These are phyloP conservation scores for Lepiota brunneoincarnata DNA, from an alignment of 768 basidiomycete species.

Conservation along the genomic window DNA sequence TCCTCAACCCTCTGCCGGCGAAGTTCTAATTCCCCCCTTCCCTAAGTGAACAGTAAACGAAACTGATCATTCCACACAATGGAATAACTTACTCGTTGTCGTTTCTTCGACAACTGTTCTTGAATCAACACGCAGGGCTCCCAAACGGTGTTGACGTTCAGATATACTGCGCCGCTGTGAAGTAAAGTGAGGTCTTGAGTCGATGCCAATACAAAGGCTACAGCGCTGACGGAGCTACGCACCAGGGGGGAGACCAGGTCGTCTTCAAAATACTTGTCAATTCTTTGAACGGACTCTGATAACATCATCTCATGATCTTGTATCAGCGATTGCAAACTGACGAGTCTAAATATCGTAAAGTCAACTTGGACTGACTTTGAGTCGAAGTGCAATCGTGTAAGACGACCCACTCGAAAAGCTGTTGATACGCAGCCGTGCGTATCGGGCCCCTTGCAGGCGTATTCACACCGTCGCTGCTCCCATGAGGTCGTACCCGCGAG, in stretches of 20 bases:
- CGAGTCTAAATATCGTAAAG: conserved; percentile 37
- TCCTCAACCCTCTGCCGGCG: conserved; percentile 42
- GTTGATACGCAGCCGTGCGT: conserved; percentile 58
- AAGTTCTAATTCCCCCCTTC: conserved; percentile 26
- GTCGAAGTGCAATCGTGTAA: conserved; percentile 3
- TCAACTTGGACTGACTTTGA: neutral
- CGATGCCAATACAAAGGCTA: neutral
- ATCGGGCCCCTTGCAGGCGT: conserved; percentile 9
- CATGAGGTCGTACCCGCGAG: conserved; percentile 31
- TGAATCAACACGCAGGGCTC: conserved; percentile 44
- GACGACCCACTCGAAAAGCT: conserved; percentile 62
- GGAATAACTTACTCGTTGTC: conserved; percentile 41
- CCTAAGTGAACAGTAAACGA: conserved; percentile 19
- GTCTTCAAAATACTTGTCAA: conserved; percentile 43
- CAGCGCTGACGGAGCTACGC: conserved; percentile 19
- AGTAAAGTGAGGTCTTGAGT: conserved; percentile 18
- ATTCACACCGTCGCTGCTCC: conserved; percentile 17
- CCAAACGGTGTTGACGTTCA: conserved; percentile 57
- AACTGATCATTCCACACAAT: neutral
- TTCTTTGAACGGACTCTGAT: conserved; percentile 42
- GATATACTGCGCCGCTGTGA: conserved; percentile 66
- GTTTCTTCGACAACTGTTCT: conserved; percentile 39
- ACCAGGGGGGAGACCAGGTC: conserved; percentile 42
- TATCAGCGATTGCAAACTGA: conserved; percentile 50
- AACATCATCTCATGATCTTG: conserved; percentile 49